These are phyloP conservation scores for Neonectria faginata DNA, from an alignment of 2,329 filamentous ascomycete species.

Conservation along the genomic window DNA sequence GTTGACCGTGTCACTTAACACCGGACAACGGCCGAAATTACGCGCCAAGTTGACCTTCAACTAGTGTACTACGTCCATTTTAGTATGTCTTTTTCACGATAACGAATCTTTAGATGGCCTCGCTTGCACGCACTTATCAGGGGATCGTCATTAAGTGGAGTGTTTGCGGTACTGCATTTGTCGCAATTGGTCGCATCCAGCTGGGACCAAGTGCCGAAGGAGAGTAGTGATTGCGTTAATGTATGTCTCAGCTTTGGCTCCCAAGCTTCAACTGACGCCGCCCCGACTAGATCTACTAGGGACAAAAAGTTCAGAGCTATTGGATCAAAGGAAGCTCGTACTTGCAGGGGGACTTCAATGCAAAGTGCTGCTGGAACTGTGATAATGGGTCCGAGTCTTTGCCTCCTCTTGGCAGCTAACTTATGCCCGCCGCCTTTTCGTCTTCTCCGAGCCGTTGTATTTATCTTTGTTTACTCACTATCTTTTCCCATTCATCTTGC, in stretches of 20 bases:
- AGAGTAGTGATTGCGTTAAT: too few relatives aligned
- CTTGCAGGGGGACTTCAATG: not conserved
- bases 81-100: not conserved
- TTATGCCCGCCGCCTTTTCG: not conserved
- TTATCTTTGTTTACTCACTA: not conserved
- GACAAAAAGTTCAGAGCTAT: not conserved
- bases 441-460: not conserved
- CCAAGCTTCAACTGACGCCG: too few relatives aligned
- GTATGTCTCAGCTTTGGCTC: not conserved
- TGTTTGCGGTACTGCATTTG: not conserved
- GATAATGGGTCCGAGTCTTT: not conserved
- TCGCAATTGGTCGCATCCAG: too few relatives aligned
- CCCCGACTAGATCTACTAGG: not conserved
- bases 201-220: not conserved
- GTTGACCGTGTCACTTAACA: not conserved
- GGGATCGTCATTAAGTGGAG: not conserved
- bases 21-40: not conserved
- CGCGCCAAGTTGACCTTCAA: not conserved
- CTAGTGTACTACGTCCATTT: not conserved
- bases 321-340: not conserved
- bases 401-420: not conserved
- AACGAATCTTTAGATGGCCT: not conserved
- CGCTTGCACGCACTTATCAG: not conserved
- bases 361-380: not conserved
- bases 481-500: not conserved